Base-by-base conservation (phyloP, 2,329 filamentous ascomycete species). In the Colletotrichum gigasporum region DNA sequence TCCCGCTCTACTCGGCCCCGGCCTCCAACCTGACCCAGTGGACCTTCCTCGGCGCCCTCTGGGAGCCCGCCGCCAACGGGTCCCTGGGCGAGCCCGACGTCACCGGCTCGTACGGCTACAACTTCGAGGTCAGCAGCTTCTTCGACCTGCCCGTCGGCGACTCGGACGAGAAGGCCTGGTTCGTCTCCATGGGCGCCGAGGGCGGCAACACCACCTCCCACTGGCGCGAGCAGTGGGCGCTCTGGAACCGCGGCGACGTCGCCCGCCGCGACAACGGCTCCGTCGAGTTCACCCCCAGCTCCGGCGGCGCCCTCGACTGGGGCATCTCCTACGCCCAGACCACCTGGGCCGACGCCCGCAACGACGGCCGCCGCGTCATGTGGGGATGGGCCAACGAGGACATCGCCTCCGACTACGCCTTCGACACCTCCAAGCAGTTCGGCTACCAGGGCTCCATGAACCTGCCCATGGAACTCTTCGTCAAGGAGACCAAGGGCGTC, bases 361-460 rank as follows among this genome's bases (percentile, higher is more conserved):
- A 63, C 56, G 39, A 48, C 30, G 37, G 37, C 32, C 65, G 65
- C 12, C 63, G 65, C 28, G 32, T 67, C 56, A 52, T 63, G 53
- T 67, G 65, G 65, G 65, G 65, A 9, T 67, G 65, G 65, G 63
- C 63, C 41, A 67, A 48, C 37, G 65, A 67, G 20, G 65, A 67
- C 37, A 54, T 66, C 34, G 32, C 24, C 14, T 2, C 3, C 37
- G 57, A 54, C 24, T 50, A 56, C 41, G 30, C 32, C 22, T 55
- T 35, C n/a, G 32, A 51, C 48, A 67, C 65, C 3, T 42, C 65
- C 8, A 58, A 54, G 42, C 52, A 66, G 57, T 28, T 67, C 28
- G 65, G 65, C 30, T 67, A 67, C 53, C 37, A 52, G 63, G 65
- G 65, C n/a, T 35, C 63, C 26, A 59, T 67, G 57, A 63, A 55